Base-by-base conservation (phyloP, 345 rosid species). In the Angophora floribunda region DNA sequence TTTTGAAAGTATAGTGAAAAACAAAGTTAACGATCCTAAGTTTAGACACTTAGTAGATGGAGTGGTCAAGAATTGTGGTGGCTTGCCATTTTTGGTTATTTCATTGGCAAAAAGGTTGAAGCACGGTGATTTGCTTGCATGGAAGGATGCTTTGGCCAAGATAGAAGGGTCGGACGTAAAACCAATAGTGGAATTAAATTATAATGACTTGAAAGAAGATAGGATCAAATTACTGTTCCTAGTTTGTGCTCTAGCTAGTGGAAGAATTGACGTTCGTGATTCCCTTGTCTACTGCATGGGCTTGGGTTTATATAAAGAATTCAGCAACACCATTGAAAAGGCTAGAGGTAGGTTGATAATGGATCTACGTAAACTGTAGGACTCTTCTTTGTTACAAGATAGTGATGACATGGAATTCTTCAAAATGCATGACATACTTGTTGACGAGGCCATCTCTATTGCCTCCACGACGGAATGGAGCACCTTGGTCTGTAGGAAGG, bases 1-100 rank as follows among this genome's bases (percentile, higher is more conserved):
- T 65, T 65, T 65, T 3, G 78, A 65, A 30, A 65, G 78, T 0
- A 65, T 0, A 7, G 11, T 30, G 19, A 41, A 21, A 0, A 1
- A 63, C 0, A 63, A 0, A 1, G 41, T 65, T 4, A 14, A 30
- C 1, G 0, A 65, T n/a, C 21, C 11, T 14, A 3, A 65, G 0
- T 65, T 30, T 2, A 2, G 3, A 0, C 0, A 5, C 78, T 65
- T 65, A 1, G 1, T 65, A 14, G 41, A 65, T 65, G 6, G 11
- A 3, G 41, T 65, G 6, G 10, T 65, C 2, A 7, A 4, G 11
- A 65, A 65, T 14, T 65, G 78, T 3, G 41, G 21, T 6, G 78
- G 41, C 21, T 30, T 65, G 78, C 78, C 78, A 0, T 41, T 65
- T 14, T 2, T 65, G 10, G 30, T 65, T 14, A 1, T 65, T 15